These are phyloP conservation scores for Nakaseomyces uthaithaninus DNA, from an alignment of 1,139 yeast species.

Conservation along the genomic window DNA sequence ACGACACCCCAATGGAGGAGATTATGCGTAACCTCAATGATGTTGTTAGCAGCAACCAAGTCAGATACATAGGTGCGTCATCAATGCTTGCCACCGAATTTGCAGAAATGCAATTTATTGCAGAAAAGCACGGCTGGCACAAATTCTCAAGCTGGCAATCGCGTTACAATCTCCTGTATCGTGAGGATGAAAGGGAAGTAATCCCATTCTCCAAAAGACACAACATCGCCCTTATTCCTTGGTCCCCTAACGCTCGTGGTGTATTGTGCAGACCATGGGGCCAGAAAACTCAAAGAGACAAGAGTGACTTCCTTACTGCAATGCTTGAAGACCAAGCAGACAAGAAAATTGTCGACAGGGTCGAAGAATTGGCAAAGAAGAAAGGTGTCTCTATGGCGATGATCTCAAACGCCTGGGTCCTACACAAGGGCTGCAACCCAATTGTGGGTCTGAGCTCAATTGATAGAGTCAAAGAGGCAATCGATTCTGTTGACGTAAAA, in stretches of 20 bases:
- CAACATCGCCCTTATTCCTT: constrained; percentile 41
- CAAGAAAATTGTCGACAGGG: constrained; percentile 38
- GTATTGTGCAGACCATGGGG: constrained; percentile 37
- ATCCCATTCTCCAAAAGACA: constrained; percentile 34
- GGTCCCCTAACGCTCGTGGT: constrained; percentile 45
- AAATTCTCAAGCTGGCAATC: constrained; percentile 46
- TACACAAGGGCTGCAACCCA: constrained; percentile 43
- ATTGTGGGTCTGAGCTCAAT: constrained; percentile 46
- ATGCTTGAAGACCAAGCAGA: constrained; percentile 13
- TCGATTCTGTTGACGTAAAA: constrained; percentile 38
- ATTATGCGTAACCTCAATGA: constrained; percentile 43
- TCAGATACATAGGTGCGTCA: constrained; percentile 43
- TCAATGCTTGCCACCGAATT: constrained; percentile 40
- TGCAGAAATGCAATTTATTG: constrained; percentile 38
- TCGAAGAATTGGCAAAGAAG: constrained; percentile 45
- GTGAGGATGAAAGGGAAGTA: constrained; percentile 46
- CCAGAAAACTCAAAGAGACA: constrained; percentile 12
- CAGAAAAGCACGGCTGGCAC: constrained; percentile 39
- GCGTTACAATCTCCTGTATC: constrained; percentile 39
- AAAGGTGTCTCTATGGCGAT: constrained; percentile 42
- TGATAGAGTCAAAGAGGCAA: constrained; percentile 45
- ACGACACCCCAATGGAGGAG: constrained; percentile 37
- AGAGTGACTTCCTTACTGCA: constrained; percentile 15
- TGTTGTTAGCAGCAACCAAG: constrained; percentile 36
- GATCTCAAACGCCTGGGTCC: constrained; percentile 46